phyloP scores from a whole-genome alignment of 495 filamentous ascomycete species.

The Pseudomonodictys pantanalensis region DNA sequence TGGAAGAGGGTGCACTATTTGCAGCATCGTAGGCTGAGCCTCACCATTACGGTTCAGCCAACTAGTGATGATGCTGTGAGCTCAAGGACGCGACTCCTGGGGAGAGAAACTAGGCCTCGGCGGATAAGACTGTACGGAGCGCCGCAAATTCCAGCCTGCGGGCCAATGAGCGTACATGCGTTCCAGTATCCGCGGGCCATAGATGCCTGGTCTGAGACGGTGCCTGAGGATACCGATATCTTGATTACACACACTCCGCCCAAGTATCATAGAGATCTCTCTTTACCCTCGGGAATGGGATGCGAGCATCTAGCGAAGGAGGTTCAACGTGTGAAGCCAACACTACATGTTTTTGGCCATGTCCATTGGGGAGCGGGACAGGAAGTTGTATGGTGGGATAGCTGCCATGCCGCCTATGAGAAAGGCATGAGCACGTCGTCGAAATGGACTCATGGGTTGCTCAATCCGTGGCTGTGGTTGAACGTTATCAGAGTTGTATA shows the following conservation, averaged over 20 bases:
- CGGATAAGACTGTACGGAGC: slow-evolving; percentile 59
- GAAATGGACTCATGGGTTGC: slow-evolving; percentile 50
- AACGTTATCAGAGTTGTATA: slow-evolving; percentile 58
- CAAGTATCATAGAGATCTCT: slow-evolving; percentile 69
- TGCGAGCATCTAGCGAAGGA: slow-evolving; percentile 73
- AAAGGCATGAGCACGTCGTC: slow-evolving; percentile 52
- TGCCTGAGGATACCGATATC: slow-evolving; percentile 76
- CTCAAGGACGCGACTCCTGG: slow-evolving; percentile 39
- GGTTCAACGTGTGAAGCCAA: slow-evolving; percentile 73
- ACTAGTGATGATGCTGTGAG: slow-evolving; percentile 38
- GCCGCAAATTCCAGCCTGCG: slow-evolving; percentile 60
- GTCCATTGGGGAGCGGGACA: slow-evolving; percentile 65
- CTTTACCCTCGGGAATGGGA: slow-evolving; percentile 56
- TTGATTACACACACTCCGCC: slow-evolving; percentile 81
- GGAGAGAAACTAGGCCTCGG: slow-evolving; percentile 37
- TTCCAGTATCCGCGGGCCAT: slow-evolving; percentile 60
- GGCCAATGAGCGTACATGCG: slow-evolving; percentile 58
- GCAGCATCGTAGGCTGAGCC: slow-evolving; percentile 56
- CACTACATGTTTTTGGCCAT: slow-evolving; percentile 86
- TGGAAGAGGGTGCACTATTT: slow-evolving; percentile 62
- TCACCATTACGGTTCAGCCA: slow-evolving; percentile 35
- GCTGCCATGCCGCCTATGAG: slow-evolving; percentile 70
- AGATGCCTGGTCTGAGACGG: slow-evolving; percentile 62
- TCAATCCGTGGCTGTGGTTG: slow-evolving; percentile 57
- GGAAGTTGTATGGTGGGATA: slow-evolving; percentile 74